Evolutionary conservation across 2,329 filamentous ascomycete genomes (phyloP), one percentile per base, ranked within the genome.

Genomic region (Exophiala phaeomuriformis): DNA sequence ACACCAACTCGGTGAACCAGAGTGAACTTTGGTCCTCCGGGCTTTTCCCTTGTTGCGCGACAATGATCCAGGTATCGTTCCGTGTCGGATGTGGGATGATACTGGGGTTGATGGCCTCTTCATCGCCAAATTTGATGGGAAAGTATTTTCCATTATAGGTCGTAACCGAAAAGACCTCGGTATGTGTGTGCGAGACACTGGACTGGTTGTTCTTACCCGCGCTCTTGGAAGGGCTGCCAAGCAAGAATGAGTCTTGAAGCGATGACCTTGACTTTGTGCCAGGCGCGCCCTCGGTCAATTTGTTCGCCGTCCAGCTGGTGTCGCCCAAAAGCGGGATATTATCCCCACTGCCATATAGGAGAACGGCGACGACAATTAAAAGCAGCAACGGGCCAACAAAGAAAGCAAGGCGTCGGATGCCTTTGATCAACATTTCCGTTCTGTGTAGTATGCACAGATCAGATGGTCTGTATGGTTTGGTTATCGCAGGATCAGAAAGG

Each of bases 11-110:
- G 27, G 69, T 61, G 52, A 70, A 74, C 5, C 76, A 57, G 4
- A 64, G 57, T 1, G 64, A 63, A 3, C 64, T 60, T 6, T 66
- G 56, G 27, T 57, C 49, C 29, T 56, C 49, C 27, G 58, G 56
- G 8, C 68, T 65, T 19, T 68, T 63, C 9, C 67, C 63, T 48
- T 69, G 67, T 61, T 81, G 78, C 3, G 76, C 77, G 3, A 78
- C 71, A 28, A 81, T 70, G 55, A 77, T 73, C 71, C 73, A 82
- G 1, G 70, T 75, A 39, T 77, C 64, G 2, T 70, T 65, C 4
- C 70, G 62, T 1, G 62, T 66, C 2, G 78, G 78, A 61, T 82
- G 80, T 0, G 80, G 78, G 37, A 82, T 72, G 57, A 82, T 74
- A 64, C 77, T 82, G 10, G 80, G 78, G 55, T 82, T 82, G 52